Percentiles rank a stretch among this genome's conserved stretches.
phyloP scores from a whole-genome alignment of 495 filamentous ascomycete genomes.

The Lindgomyces ingoldianus region DNA sequence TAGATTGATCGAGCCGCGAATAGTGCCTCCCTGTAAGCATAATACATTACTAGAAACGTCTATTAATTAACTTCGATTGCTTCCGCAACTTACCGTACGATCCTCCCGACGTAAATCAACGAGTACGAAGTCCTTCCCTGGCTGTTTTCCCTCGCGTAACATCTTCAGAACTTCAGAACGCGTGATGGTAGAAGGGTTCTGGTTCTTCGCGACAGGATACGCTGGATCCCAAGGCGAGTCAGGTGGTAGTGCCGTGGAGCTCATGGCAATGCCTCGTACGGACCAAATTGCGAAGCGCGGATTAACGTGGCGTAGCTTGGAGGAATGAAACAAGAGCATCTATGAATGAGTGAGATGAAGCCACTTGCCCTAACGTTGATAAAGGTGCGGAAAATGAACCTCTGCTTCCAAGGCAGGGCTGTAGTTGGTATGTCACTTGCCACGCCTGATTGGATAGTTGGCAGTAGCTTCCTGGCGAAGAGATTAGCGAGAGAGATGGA shows the following conservation, averaged over 20 bases:
- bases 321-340: not conserved
- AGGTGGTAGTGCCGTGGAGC: not conserved
- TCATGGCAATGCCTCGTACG: not conserved
- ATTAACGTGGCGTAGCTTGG: not conserved
- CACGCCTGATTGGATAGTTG: not conserved
- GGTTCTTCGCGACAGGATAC: conserved; percentile 7
- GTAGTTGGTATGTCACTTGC: not conserved
- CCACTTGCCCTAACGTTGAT: not conserved
- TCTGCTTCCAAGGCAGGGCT: not conserved
- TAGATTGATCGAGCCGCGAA: conserved; percentile 67
- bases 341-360: not conserved
- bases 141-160: conserved; percentile 4
- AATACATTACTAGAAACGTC: not conserved
- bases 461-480: not conserved
- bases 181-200: conserved; percentile 2
- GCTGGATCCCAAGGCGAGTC: conserved; percentile 16
- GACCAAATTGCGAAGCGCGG: not conserved
- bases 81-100: not conserved
- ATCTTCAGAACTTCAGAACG: not conserved
- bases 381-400: not conserved
- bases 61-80: not conserved
- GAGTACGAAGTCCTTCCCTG: conserved; percentile 20
- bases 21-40: conserved; percentile 58
- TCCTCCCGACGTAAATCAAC: conserved; percentile 15
- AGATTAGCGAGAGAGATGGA: not conserved